phyloP scores from a whole-genome alignment of 2,329 filamentous ascomycete genomes.

The Blastomyces gilchristii region DNA sequence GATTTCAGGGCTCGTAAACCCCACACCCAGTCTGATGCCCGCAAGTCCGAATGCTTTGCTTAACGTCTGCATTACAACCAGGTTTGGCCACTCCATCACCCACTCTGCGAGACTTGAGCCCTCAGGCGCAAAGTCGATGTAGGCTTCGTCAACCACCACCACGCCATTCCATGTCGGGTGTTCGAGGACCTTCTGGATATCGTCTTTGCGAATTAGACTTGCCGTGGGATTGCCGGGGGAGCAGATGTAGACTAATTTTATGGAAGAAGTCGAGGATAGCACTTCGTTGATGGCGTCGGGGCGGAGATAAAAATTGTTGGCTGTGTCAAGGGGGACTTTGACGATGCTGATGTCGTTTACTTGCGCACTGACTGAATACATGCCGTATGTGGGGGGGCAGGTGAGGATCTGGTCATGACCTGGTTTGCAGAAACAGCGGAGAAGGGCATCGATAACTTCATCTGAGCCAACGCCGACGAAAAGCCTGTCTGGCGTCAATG shows the following conservation, averaged over 20 bases:
- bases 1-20: constrained; percentile 66
- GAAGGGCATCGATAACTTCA: constrained; percentile 88
- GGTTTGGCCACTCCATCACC: constrained; percentile 85
- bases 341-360: constrained; percentile 85
- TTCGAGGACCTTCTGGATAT: constrained; percentile 62
- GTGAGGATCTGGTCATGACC: constrained; percentile 83
- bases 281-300: constrained; percentile 55
- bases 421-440: constrained; percentile 86
- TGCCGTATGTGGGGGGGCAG: constrained; percentile 94
- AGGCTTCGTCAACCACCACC: constrained; percentile 88
- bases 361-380: constrained; percentile 91
- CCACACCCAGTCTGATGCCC: constrained; percentile 79
- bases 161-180: constrained; percentile 94
- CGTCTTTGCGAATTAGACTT: constrained; percentile 61
- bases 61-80: constrained; percentile 97
- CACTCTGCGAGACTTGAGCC: constrained; percentile 77
- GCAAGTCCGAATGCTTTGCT: constrained; percentile 95
- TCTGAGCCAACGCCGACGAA: constrained; percentile 95
- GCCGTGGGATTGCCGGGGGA: constrained; percentile 93
- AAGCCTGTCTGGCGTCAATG: constrained; percentile 67
- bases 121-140: constrained; percentile 82
- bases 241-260: constrained; percentile 89
- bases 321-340: constrained; percentile 67
- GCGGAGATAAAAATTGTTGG: constrained; percentile 65
- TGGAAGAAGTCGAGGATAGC: constrained; percentile 52